Percentiles rank a stretch among this genome's conserved stretches.
These are phyloP conservation scores for Metschnikowia arizonensis DNA, from an alignment of 805 yeast genomes.

Conservation along the genomic window DNA sequence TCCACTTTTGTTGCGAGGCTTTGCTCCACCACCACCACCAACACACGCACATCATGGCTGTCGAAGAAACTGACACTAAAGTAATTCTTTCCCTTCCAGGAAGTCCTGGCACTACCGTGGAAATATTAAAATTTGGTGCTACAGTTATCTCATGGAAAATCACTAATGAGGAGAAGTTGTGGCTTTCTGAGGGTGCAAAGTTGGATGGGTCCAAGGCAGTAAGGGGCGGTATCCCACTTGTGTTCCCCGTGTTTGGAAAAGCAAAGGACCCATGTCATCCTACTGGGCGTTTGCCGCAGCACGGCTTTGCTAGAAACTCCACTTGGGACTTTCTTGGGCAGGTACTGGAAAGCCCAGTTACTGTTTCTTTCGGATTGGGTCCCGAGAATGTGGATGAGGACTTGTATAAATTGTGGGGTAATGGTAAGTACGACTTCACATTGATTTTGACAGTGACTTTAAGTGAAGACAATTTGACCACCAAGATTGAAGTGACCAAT, in stretches of 20 bases:
- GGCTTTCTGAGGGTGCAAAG: slow-evolving; percentile 74
- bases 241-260: slow-evolving; percentile 91
- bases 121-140: slow-evolving; percentile 83
- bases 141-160: slow-evolving; percentile 76
- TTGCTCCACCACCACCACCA: background rate
- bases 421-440: slow-evolving; percentile 62
- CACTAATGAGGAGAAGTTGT: slow-evolving; percentile 72
- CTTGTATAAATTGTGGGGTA: slow-evolving; percentile 52
- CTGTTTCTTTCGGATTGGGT: slow-evolving; percentile 86
- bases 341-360: slow-evolving; percentile 54
- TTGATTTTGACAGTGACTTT: slow-evolving; percentile 63
- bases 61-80: slow-evolving; percentile 60
- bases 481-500: slow-evolving; percentile 74
- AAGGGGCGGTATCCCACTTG: slow-evolving; percentile 95
- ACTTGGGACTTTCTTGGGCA: slow-evolving; percentile 94
- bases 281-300: slow-evolving; percentile 78
- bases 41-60: slow-evolving; percentile 53
- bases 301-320: slow-evolving; percentile 90
- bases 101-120: slow-evolving; percentile 51
- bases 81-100: slow-evolving; percentile 58
- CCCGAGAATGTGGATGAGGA: slow-evolving; percentile 76
- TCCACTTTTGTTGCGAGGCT: background rate
- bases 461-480: slow-evolving; percentile 53
- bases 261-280: slow-evolving; percentile 48
- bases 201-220: slow-evolving; percentile 92